phyloP scores from a whole-genome alignment of 345 rosid genomes.

The Lagerstroemia speciosa region DNA sequence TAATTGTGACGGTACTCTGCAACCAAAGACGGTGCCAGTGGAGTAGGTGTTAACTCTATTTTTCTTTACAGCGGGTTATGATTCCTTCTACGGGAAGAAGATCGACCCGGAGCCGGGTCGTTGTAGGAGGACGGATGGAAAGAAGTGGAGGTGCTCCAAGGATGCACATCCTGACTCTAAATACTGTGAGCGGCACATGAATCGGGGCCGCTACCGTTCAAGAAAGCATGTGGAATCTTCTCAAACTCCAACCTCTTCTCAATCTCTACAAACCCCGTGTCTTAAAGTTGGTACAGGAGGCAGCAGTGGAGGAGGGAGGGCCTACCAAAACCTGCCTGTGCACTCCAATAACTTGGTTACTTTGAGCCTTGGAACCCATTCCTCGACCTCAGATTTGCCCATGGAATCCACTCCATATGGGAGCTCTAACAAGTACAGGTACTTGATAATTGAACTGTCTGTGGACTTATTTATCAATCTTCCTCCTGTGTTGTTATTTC shows the following conservation, averaged over 20 bases:
- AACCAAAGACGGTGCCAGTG: neutral
- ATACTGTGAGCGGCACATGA: slow-evolving; percentile 52
- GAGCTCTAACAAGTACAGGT: slow-evolving; percentile 16
- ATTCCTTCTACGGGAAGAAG: slow-evolving; percentile 48
- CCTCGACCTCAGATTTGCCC: slow-evolving; percentile 6
- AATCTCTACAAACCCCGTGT: slow-evolving; percentile 20
- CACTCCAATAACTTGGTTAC: slow-evolving; percentile 15
- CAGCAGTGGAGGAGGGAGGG: slow-evolving; percentile 18
- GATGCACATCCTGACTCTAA: slow-evolving; percentile 66
- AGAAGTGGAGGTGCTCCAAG: slow-evolving; percentile 93
- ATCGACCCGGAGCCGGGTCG: slow-evolving; percentile 80
- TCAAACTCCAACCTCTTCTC: slow-evolving; percentile 17
- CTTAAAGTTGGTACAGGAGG: slow-evolving; percentile 17
- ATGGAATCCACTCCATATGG: slow-evolving; percentile 18
- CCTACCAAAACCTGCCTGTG: slow-evolving; percentile 15
- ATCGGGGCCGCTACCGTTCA: slow-evolving; percentile 49
- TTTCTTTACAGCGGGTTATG: slow-evolving; percentile 24
- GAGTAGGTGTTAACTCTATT: neutral
- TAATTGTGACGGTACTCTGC: neutral
- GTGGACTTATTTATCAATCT: neutral
- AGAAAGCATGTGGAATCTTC: slow-evolving; percentile 58
- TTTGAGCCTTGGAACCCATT: slow-evolving; percentile 16
- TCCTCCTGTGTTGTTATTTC: neutral
- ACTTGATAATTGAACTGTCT: neutral
- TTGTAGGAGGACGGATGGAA: slow-evolving; percentile 79